These are phyloP conservation scores for Curvularia lunata DNA, from an alignment of 2,329 filamentous ascomycete species.

Conservation along the genomic window DNA sequence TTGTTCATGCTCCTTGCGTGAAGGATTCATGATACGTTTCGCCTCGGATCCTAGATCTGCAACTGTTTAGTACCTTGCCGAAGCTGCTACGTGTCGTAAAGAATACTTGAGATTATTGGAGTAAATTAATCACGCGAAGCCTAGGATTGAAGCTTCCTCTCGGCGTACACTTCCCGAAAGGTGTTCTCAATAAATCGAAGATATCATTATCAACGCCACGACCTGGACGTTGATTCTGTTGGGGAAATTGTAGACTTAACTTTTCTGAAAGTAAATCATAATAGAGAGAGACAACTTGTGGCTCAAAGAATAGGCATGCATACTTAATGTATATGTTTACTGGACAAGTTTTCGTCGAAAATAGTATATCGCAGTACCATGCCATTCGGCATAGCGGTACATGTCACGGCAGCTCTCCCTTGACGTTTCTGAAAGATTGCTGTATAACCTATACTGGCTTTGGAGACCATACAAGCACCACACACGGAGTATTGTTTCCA, in stretches of 20 bases:
- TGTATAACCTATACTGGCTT: not conserved
- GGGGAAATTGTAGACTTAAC: too few species aligned
- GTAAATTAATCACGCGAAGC: not conserved
- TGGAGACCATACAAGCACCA: not conserved
- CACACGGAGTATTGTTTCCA: not conserved
- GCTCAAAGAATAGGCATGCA: too few species aligned
- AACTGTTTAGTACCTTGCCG: not conserved
- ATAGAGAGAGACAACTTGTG: too few species aligned
- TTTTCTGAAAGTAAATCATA: too few species aligned
- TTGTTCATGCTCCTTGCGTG: not conserved
- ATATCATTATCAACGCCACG: too few species aligned
- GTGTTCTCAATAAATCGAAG: not conserved
- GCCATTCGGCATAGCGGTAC: too few species aligned
- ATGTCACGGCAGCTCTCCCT: too few species aligned
- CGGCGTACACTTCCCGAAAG: not conserved
- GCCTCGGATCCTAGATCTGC: not conserved
- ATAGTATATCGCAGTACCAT: too few species aligned
- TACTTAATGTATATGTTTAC: too few species aligned
- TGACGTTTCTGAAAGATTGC: too few species aligned
- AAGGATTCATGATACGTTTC: not conserved
- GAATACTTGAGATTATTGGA: not conserved
- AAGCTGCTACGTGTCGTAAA: not conserved
- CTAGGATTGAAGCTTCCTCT: not conserved
- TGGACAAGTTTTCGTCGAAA: too few species aligned
- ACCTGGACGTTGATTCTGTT: not conserved